These are phyloP conservation scores for Yamadazyma kitorensis DNA, from an alignment of 805 yeast species.

Conservation along the genomic window DNA sequence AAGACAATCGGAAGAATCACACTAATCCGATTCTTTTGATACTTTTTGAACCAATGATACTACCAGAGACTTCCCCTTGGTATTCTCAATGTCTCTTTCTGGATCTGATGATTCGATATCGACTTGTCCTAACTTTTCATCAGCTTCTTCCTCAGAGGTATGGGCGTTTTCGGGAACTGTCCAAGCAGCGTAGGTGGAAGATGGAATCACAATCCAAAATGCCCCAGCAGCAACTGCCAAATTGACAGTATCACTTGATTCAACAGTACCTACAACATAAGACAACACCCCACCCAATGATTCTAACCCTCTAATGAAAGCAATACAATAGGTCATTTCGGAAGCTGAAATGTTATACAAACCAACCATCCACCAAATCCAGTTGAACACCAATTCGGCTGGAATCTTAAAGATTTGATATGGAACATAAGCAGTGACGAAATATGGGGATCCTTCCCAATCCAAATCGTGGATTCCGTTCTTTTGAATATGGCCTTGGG, in stretches of 20 bases:
- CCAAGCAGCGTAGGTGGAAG: slow-evolving; percentile 4
- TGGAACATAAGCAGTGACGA: slow-evolving; percentile 17
- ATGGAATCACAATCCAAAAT: slow-evolving; percentile 11
- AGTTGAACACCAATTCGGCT: slow-evolving; percentile 19
- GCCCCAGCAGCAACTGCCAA: slow-evolving; percentile 21
- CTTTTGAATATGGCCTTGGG: slow-evolving; percentile 4
- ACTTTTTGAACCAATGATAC: slow-evolving; percentile 2
- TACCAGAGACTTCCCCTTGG: background rate
- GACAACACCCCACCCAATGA: slow-evolving; percentile 16
- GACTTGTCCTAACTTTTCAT: background rate
- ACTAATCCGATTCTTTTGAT: slow-evolving; percentile 1
- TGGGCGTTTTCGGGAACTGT: slow-evolving; percentile 2
- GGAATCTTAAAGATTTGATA: slow-evolving; percentile 19
- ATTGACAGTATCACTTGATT: slow-evolving; percentile 19
- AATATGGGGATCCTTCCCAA: slow-evolving; percentile 16
- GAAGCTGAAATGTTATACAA: slow-evolving; percentile 15
- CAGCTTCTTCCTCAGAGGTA: background rate
- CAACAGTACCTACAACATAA: slow-evolving; percentile 19
- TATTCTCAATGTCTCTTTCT: background rate
- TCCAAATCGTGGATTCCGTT: slow-evolving; percentile 12
- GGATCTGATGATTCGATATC: background rate
- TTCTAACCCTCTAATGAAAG: slow-evolving; percentile 20
- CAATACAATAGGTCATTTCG: slow-evolving; percentile 18
- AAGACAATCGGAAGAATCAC: background rate
- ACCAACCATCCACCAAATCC: slow-evolving; percentile 23